Conservation (phyloP, 768 basidiomycete species). For the Pleurotus tuoliensis region DNA sequence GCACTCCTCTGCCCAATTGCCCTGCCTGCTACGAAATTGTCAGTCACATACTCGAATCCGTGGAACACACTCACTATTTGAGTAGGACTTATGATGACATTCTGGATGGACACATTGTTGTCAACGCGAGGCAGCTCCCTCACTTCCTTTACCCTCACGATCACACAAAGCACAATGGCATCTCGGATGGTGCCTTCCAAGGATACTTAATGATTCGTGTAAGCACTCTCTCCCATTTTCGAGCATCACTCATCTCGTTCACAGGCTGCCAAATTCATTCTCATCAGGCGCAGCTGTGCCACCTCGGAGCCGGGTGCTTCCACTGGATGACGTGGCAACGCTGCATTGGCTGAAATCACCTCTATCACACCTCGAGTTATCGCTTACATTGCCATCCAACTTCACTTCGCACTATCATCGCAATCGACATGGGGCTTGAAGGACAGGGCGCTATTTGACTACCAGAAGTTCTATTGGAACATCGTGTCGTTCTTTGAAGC, state of each 20-base stretch:
- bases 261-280: neutral
- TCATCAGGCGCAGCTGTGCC: neutral
- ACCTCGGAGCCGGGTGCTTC: neutral
- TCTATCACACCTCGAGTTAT: conserved; percentile 16
- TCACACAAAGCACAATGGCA: conserved; percentile 10
- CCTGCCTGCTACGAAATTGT: neutral
- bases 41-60: too few species aligned
- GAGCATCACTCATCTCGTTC: too few species aligned
- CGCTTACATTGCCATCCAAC: conserved; percentile 19
- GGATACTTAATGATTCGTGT: conserved; percentile 1
- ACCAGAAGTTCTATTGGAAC: conserved; percentile 10
- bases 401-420: conserved; percentile 7
- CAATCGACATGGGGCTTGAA: conserved; percentile 2
- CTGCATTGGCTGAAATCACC: conserved; percentile 7
- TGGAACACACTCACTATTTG: too few species aligned
- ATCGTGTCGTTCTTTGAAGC: conserved; percentile 9
- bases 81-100: neutral
- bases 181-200: neutral
- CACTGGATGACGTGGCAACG: neutral
- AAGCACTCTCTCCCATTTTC: neutral
- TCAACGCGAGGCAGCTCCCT: conserved; percentile 20
- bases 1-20: conserved; percentile 22
- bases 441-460: conserved; percentile 7
- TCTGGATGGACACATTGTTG: neutral
- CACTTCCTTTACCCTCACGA: conserved; percentile 24